Evolutionary conservation across 1,284 basidiomycete species (phyloP), one percentile per base, ranked within the genome.

Genomic region (Apiotrichum laibachii): DNA sequence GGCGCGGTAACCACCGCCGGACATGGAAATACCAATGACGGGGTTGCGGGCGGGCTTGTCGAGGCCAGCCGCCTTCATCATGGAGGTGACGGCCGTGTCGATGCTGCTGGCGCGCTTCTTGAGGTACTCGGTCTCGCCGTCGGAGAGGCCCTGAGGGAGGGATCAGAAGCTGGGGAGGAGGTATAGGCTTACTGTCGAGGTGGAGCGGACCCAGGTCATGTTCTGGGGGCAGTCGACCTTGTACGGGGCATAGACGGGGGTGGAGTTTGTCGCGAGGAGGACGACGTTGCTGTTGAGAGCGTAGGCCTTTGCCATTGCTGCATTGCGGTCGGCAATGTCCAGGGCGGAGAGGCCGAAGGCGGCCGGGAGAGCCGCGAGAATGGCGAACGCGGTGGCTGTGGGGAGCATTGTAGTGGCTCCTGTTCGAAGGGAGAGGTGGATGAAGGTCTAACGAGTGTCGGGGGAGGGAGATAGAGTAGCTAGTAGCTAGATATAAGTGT

Each of bases 1-100:
- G 6, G 80, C 80, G 12, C 80, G 64, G 55, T 80, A 78, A 2
- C 80, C 80, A 33, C 80, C 80, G 33, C 80, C 80, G 13, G 75
- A 77, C 12, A 81, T 56, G 1, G 79, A 79, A 34, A 80, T 68
- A 26, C 76, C 80, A 15, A 81, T 69, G 5, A 66, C 62, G 2
- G 81, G 81, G 16, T 67, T 71, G 45, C 76, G 61, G 18, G 70
- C 63, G 8, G 76, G 75, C 26, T 60, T 67, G 11, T 61, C 45
- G 10, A 78, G 54, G 0, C 67, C 67, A 40, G 63, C 63, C 8
- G 57, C 47, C 10, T 35, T 15, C 35, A 35, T 40, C 13, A 71
- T 49, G 56, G 66, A 59, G 13, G 60, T 63, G 50, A 75, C 67
- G 2, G 67, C 67, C 0, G 63, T 61, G 40, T 59, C 55, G 34